Evolutionary conservation across 345 rosid species (phyloP), one percentile per base, ranked within the genome.

Genomic region (Salix koriyanagi): DNA sequence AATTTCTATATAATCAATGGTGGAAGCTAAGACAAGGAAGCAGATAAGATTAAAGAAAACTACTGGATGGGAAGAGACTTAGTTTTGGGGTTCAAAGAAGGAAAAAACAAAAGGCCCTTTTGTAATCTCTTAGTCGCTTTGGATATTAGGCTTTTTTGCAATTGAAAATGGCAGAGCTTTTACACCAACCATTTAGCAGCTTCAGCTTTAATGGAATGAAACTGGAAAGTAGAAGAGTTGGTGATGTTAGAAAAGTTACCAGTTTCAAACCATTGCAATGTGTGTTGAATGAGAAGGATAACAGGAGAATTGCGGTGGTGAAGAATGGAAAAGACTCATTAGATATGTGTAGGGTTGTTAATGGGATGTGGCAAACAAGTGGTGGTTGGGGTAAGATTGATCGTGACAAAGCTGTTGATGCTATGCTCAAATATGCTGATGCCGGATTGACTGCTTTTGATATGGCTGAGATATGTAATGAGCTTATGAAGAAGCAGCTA

Each of bases 301-400:
- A 75, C 46, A 69, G 81, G 23, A 80, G 76, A 66, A 77, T 80
- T 21, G 65, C 54, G 16, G 42, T 81, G 77, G 87, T 89, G 74
- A 83, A 81, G 82, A 89, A 81, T 60, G 91, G 88, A 81, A 85
- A 80, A 73, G 91, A 89, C 77, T 77, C 81, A 7, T 75, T 89
- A 48, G 91, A 86, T 68, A 76, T 87, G 30, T 84, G 89, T 69
- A 78, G 86, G 82, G 84, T 90, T 76, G 89, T 90, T 62, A 90
- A 89, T 77, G 92, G 92, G 71, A 89, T 86, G 90, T 89, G 92
- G 91, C 91, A 88, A 85, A 81, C 87, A 30, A 86, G 90, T 75
- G 88, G 92, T 72, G 91, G 90, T 1, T 87, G 92, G 89, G 90
- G 92, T 64, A 82, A 68, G 76, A 86, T 87, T 79, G 85, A 89